Percentiles rank a stretch among this genome's conserved stretches.
These are phyloP conservation scores for Smittium mucronatum DNA, from an alignment of 371 early-diverging fungal species.

Conservation along the genomic window DNA sequence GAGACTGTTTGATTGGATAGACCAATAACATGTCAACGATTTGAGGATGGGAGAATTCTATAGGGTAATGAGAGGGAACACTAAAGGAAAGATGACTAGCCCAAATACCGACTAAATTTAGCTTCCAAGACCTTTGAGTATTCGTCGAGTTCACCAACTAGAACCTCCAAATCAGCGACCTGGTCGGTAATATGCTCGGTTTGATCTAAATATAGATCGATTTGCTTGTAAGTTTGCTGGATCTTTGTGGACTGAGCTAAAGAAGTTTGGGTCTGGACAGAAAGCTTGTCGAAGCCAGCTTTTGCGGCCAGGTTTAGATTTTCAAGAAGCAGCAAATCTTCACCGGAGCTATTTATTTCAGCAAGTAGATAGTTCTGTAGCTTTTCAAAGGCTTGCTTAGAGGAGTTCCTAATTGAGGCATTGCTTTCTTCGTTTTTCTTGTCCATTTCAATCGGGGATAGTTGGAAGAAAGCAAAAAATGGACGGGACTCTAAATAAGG, in stretches of 20 bases:
- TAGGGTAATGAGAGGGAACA: neutral
- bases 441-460: too few species aligned
- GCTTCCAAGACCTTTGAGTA: constrained; percentile 1
- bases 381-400: constrained; percentile 7
- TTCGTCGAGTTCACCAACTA: neutral
- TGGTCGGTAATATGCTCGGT: neutral
- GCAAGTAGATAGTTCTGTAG: constrained; percentile 7
- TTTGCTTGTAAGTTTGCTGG: constrained; percentile 6
- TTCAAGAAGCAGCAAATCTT: constrained; percentile 8
- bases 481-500: too few species aligned
- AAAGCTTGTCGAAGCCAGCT: constrained; percentile 6
- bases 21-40: too few species aligned
- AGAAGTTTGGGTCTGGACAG: neutral
- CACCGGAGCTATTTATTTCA: constrained; percentile 6
- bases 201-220: neutral
- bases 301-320: constrained; percentile 4
- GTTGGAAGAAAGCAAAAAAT: too few species aligned
- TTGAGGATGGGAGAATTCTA: neutral
- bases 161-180: constrained; percentile 1
- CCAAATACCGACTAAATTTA: neutral
- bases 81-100: neutral
- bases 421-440: neutral
- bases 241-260: constrained; percentile 6
- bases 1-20: too few species aligned
- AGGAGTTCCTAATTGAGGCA: neutral